Base-by-base conservation (phyloP, 108 stramenopile species). In the Pseudonitzschia multistriata region DNA sequence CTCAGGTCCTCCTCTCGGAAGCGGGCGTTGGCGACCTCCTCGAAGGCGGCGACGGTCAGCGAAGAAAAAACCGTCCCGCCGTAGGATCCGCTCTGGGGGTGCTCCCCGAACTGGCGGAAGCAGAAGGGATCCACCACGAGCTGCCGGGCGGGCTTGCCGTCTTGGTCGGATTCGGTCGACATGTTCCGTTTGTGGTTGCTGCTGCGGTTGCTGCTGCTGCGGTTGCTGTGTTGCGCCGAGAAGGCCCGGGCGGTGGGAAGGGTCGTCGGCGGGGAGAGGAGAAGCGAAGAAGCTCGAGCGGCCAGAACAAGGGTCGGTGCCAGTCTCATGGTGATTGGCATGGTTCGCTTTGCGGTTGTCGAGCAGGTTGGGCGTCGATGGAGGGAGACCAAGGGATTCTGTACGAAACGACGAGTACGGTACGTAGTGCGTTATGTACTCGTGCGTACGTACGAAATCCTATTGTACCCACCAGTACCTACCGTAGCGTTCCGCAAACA, bases 61-160 rank as follows among this genome's bases (percentile, higher is more conserved):
- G 66, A 22, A n/a, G n/a, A n/a, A 62, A 94, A 87, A 3, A 91
- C 85, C 8, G 87, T 87, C 0, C 93, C 90, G 17, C 74, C 68
- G 65, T 94, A 94, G 1, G 62, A 47, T 65, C 74, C 66, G 37
- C 76, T 74, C 5, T 74, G 66, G 42, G 87, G 80, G 28, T 76
- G 45, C 52, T 94, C 90, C 2, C 76, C 27, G 72, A 94, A 94
- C 72, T 94, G 93, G 14, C 93, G 83, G 50, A 79, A 87, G 71
- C 93, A 94, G 63, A 94, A 94, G 11, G 93, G 90, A 78, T 94
- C 93, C 11, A 93, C 86, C 53, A 92, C 91, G 22, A 92, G 34
- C 17, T 54, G 7, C 36, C n/a, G n/a, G n/a, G n/a, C n/a, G n/a
- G n/a, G n/a, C n/a, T n/a, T n/a, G n/a, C n/a, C n/a, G n/a, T n/a